A percentile compares a stretch with the other conserved stretches of the same genome.
Conservation (phyloP, 768 basidiomycete species). For the Obba rivulosa region DNA sequence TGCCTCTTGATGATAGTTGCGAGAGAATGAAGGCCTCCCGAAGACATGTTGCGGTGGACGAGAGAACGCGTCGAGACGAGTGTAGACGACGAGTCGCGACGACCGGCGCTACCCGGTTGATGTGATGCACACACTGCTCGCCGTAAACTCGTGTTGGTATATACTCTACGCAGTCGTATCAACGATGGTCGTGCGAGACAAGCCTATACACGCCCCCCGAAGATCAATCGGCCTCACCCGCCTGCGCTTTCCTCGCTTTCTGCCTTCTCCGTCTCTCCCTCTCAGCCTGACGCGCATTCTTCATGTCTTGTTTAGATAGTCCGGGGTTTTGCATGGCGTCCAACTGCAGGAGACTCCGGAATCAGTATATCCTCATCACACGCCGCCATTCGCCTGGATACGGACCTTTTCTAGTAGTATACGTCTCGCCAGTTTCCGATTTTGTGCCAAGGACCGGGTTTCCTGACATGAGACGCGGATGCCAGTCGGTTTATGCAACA, state of each 20-base stretch:
- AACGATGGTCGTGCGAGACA: not conserved
- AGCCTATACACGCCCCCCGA: no score
- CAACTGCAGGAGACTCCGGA: constrained; percentile 39
- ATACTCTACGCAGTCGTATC: not conserved
- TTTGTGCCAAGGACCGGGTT: constrained; percentile 77
- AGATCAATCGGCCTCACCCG: constrained; percentile 18
- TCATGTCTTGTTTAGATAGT: constrained; percentile 63
- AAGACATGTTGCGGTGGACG: constrained; percentile 12
- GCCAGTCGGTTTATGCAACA: constrained; percentile 85
- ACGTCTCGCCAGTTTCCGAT: constrained; percentile 72
- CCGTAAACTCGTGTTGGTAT: not conserved
- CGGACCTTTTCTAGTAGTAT: constrained; percentile 67
- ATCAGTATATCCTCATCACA: not conserved
- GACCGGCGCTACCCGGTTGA: no score
- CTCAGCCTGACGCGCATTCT: constrained; percentile 68
- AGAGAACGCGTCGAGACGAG: no score
- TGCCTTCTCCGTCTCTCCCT: constrained; percentile 69
- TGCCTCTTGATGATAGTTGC: constrained; percentile 83
- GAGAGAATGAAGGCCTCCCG: constrained; percentile 59
- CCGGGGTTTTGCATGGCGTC: constrained; percentile 73
- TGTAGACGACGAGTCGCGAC: no score
- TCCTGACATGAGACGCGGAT: constrained; percentile 85
- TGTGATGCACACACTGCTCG: not conserved
- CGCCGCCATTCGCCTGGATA: no score
- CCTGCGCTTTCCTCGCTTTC: constrained; percentile 70